phyloP scores from a whole-genome alignment of 1,139 yeast species.

The Pichia sp. region DNA sequence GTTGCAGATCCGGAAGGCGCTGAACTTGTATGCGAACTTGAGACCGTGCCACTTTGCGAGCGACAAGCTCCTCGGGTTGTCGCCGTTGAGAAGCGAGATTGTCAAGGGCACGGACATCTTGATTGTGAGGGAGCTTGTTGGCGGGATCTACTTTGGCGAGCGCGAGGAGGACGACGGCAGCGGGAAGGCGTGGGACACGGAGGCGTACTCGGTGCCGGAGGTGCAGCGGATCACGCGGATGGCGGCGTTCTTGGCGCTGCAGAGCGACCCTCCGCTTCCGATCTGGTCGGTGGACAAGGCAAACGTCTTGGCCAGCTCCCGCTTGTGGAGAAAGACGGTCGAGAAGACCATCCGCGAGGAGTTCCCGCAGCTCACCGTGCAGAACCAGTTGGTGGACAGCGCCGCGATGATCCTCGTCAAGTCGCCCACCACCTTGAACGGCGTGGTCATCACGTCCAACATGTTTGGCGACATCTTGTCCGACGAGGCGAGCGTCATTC shows the following conservation, averaged over 20 bases:
- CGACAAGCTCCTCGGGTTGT: slow-evolving; percentile 74
- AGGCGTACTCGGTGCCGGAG: slow-evolving; percentile 83
- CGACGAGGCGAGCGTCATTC: slow-evolving; percentile 96
- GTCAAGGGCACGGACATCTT: slow-evolving; percentile 87
- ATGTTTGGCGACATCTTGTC: slow-evolving; percentile 98
- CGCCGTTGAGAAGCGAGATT: slow-evolving; percentile 80
- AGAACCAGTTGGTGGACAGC: slow-evolving; percentile 94
- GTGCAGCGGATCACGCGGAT: slow-evolving; percentile 93
- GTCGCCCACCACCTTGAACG: slow-evolving; percentile 84
- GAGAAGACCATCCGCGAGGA: slow-evolving; percentile 78
- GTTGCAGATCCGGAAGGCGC: slow-evolving; percentile 86
- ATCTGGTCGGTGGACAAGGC: slow-evolving; percentile 97
- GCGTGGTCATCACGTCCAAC: slow-evolving; percentile 85
- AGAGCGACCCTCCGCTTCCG: slow-evolving; percentile 88
- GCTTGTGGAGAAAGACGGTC: slow-evolving; percentile 94
- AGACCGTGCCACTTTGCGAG: slow-evolving; percentile 96
- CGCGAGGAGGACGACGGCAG: slow-evolving; percentile 86
- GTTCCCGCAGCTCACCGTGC: slow-evolving; percentile 79
- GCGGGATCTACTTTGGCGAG: slow-evolving; percentile 96
- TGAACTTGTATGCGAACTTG: slow-evolving; percentile 88
- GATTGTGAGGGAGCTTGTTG: slow-evolving; percentile 94
- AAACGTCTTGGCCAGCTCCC: slow-evolving; percentile 90
- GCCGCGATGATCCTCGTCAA: slow-evolving; percentile 97
- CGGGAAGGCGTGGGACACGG: slow-evolving; percentile 90
- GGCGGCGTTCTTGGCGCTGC: slow-evolving; percentile 97